Conservation (phyloP, 2,329 filamentous ascomycete species). For the Emergomyces orientalis region DNA sequence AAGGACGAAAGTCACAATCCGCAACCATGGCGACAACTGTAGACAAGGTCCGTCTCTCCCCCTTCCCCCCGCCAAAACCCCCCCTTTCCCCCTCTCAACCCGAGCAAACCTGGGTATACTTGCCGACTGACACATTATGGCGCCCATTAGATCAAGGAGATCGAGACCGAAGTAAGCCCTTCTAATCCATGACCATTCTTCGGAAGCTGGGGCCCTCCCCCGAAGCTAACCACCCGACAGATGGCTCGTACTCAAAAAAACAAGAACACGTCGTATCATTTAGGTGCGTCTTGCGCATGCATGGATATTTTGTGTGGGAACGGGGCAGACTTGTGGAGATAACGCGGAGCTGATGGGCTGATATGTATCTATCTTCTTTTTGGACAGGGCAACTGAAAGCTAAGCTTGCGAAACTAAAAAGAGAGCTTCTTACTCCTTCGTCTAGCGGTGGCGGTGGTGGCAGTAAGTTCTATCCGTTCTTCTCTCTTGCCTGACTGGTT, state of each 20-base stretch:
- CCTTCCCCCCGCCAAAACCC: neutral
- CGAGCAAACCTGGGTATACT: constrained; percentile 1
- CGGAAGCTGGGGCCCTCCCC: constrained; percentile 2
- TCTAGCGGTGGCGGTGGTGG: constrained; percentile 72
- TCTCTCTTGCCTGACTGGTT: neutral
- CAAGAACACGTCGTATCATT: constrained; percentile 86
- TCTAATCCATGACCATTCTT: constrained; percentile 5
- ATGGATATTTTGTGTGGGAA: neutral
- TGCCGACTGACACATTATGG: constrained; percentile 25
- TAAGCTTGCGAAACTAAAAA: constrained; percentile 95
- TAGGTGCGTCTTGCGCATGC: constrained; percentile 46
- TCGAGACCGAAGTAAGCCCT: constrained; percentile 76
- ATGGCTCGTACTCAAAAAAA: constrained; percentile 98
- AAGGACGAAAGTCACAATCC: neutral
- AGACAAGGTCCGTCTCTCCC: constrained; percentile 62
- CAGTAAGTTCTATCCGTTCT: constrained; percentile 29
- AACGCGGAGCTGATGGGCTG: constrained; percentile 12
- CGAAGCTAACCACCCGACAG: constrained; percentile 36
- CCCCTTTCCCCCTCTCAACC: neutral
- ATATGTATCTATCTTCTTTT: constrained; percentile 4
- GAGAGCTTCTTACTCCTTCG: constrained; percentile 80
- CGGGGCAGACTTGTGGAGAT: neutral
- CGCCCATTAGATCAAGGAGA: constrained; percentile 71
- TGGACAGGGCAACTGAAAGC: constrained; percentile 73
- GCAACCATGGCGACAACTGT: constrained; percentile 81